Evolutionary conservation across 2,329 filamentous ascomycete genomes (phyloP), one percentile per base, ranked within the genome.

Genomic region (Apiospora arundinis): DNA sequence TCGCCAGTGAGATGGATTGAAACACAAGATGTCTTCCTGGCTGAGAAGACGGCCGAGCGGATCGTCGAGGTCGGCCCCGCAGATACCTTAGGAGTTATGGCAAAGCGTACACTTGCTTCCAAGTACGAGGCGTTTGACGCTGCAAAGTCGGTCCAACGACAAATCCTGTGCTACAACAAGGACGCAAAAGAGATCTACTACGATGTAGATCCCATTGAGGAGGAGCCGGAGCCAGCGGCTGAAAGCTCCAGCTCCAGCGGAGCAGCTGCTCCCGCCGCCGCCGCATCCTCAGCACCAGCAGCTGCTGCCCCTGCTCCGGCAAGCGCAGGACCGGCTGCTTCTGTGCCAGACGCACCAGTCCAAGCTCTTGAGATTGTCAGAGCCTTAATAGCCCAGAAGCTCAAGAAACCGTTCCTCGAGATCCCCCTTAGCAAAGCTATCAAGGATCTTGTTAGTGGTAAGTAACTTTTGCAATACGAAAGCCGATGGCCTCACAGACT

Each of bases 141-240:
- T 71, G 96, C 96, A 73, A 95, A 95, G 80, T 98, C 95, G 9
- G 92, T 98, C 60, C 95, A 98, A 85, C 91, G 96, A 82, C 95
- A 98, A 83, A 98, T 99, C 81, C 90, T 99, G 71, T 98, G 96
- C 88, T 99, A 98, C 87, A 98, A 97, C 88, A 99, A 99, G 84
- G 96, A 99, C 80, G 93, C 95, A 71, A 98, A 98, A 83, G 96
- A 99, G 83, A 99, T 99, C 75, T 99, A 99, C 87, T 99, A 99
- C 84, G 95, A 98, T 81, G 95, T 97, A 63, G 96, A 99, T 80
- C 96, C 96, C 0, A 87, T 97, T 42, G 94, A 97, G 79, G 96
- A 99, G 71, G 96, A 98, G 83, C 89, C 92, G 66, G 92, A 92
- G 79, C 85, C 91, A 1, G 82, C 86, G 69, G 80, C 85, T 21